Conservation (phyloP, 805 yeast species). For the Monosporozyma aquatica region DNA sequence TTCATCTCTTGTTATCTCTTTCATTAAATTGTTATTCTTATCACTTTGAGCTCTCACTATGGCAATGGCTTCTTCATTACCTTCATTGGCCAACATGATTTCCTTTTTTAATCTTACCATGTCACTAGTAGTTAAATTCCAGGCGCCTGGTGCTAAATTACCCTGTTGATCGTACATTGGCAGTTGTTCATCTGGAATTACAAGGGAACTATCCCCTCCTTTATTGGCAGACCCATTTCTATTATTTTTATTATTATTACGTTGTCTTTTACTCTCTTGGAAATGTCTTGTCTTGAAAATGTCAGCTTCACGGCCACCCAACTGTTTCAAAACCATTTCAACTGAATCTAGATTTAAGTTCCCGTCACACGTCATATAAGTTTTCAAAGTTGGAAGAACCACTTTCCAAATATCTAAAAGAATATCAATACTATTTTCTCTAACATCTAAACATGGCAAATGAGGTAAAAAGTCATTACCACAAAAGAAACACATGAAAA, state of each 20-base stretch:
- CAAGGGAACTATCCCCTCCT: slow-evolving; percentile 71
- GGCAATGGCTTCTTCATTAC: slow-evolving; percentile 62
- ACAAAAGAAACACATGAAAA: slow-evolving; percentile 94
- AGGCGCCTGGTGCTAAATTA: slow-evolving; percentile 56
- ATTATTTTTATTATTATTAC: too few relatives aligned
- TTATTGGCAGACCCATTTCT: too few relatives aligned
- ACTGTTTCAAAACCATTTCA: slow-evolving; percentile 52
- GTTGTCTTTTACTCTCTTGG: slow-evolving; percentile 58
- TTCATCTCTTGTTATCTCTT: slow-evolving; percentile 24
- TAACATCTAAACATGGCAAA: slow-evolving; percentile 85
- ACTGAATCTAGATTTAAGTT: slow-evolving; percentile 65
- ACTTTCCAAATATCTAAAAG: slow-evolving; percentile 79
- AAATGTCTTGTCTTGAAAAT: slow-evolving; percentile 65
- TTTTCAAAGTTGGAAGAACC: slow-evolving; percentile 52
- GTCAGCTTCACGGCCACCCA: slow-evolving; percentile 67
- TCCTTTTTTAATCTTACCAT: slow-evolving; percentile 55
- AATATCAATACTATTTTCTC: slow-evolving; percentile 86
- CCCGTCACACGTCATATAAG: slow-evolving; percentile 88
- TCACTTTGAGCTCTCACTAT: slow-evolving; percentile 38
- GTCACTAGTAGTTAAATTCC: slow-evolving; percentile 58
- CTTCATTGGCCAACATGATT: slow-evolving; percentile 60
- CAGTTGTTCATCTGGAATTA: slow-evolving; percentile 57
- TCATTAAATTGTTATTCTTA: slow-evolving; percentile 19
- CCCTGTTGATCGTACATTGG: slow-evolving; percentile 75
- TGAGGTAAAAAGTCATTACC: slow-evolving; percentile 98